Evolutionary conservation across 2,329 filamentous ascomycete genomes (phyloP).

Genomic region (Xylaria polymorpha): DNA sequence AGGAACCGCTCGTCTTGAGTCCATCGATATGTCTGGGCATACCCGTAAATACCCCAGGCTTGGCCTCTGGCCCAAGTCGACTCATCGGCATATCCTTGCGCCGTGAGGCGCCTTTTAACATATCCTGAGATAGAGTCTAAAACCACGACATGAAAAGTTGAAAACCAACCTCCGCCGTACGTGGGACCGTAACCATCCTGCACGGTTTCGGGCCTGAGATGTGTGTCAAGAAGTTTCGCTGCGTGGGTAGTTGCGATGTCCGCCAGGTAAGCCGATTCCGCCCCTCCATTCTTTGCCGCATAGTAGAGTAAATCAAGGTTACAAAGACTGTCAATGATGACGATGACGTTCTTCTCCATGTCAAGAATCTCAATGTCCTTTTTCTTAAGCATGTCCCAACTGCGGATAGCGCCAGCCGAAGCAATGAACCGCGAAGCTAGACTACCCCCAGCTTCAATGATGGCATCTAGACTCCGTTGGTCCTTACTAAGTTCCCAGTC

Average conservation of each 20-base stretch:
- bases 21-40: background rate
- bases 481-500: background rate
- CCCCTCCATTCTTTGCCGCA: background rate
- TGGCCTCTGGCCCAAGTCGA: constrained; percentile 2
- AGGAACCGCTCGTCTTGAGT: background rate
- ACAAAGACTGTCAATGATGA: constrained; percentile 6
- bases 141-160: background rate
- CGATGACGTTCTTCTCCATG: background rate
- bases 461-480: background rate
- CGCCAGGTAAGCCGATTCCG: background rate
- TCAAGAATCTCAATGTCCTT: background rate
- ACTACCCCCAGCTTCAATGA: background rate
- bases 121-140: background rate
- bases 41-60: background rate
- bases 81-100: background rate
- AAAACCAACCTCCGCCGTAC: background rate
- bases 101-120: background rate
- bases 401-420: background rate
- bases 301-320: constrained; percentile 1
- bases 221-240: background rate
- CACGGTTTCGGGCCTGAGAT: background rate
- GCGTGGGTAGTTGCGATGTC: background rate
- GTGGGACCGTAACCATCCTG: background rate
- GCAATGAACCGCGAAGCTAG: constrained; percentile 1
- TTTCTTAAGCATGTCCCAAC: background rate